Conservation (phyloP, 805 yeast genomes). For the Lipomyces sp. region DNA sequence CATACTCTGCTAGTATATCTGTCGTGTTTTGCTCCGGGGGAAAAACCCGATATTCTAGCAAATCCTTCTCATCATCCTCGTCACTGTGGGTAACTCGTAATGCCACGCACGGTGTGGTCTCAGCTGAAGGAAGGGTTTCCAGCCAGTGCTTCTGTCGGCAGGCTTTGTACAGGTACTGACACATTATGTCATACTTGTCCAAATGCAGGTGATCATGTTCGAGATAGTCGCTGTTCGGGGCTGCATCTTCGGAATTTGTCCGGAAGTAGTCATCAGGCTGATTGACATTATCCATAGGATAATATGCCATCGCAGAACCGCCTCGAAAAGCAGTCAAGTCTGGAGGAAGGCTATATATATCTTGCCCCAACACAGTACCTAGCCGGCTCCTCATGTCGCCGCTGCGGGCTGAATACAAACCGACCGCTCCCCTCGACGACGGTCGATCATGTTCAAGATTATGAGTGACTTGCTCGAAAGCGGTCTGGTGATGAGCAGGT, state of each 20-base stretch:
- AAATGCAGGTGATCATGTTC: neutral
- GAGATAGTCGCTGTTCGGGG: neutral
- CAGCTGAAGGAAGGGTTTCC: slow-evolving; percentile 14
- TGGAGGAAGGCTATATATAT: neutral
- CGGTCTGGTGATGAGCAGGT: neutral
- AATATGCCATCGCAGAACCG: neutral
- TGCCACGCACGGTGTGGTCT: slow-evolving; percentile 18
- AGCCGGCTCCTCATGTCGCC: neutral
- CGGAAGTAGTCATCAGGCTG: neutral
- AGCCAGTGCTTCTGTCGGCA: slow-evolving; percentile 27
- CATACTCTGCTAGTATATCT: slow-evolving; percentile 8
- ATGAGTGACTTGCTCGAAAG: slow-evolving; percentile 10
- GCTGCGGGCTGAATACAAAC: neutral
- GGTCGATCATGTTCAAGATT: slow-evolving; percentile 15
- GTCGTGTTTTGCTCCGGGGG: slow-evolving; percentile 16
- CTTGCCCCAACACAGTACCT: neutral
- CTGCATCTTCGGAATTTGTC: neutral
- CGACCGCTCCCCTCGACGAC: neutral
- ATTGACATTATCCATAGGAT: neutral
- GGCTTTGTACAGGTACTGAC: slow-evolving; percentile 25
- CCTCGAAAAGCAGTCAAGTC: neutral
- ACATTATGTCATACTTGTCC: slow-evolving; percentile 33
- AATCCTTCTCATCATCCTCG: neutral
- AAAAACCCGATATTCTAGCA: slow-evolving; percentile 18
- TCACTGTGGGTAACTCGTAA: slow-evolving; percentile 14